A percentile compares a stretch with the other conserved stretches of the same genome.
Evolutionary conservation across 2,329 filamentous ascomycete genomes (phyloP).

Genomic region (Ophiostoma australiae): DNA sequence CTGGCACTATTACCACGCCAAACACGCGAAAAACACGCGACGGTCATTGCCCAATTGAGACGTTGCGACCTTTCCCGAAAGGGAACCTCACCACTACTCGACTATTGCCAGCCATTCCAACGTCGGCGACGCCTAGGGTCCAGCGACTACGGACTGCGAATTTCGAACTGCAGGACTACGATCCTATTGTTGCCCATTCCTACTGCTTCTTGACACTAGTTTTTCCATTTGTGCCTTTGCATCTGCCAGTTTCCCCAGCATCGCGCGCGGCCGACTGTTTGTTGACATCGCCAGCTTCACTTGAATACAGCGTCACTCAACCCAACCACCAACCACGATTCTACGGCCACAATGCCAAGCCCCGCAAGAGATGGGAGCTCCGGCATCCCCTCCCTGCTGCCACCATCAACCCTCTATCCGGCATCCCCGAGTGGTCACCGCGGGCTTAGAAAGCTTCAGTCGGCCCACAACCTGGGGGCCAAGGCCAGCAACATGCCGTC

Average conservation of each 20-base stretch:
- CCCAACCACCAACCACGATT: background rate
- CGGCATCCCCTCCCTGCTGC: slow-evolving; percentile 31
- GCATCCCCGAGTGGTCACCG: slow-evolving; percentile 61
- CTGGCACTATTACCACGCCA: background rate
- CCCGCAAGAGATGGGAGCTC: slow-evolving; percentile 32
- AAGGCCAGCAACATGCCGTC: slow-evolving; percentile 48
- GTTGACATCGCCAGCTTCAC: background rate
- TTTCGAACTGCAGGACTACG: background rate
- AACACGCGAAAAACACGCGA: slow-evolving; percentile 23
- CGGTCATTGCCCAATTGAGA: slow-evolving; percentile 9
- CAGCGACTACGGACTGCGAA: background rate
- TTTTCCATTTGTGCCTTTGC: background rate
- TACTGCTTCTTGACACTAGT: background rate
- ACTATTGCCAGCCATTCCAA: background rate
- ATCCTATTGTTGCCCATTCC: slow-evolving; percentile 1
- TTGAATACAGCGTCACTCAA: background rate
- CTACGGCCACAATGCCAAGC: slow-evolving; percentile 32
- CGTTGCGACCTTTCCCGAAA: background rate
- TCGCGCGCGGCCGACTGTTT: background rate
- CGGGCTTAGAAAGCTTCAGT: slow-evolving; percentile 67
- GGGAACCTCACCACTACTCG: background rate
- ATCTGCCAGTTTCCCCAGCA: background rate
- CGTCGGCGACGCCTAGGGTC: background rate
- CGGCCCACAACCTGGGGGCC: slow-evolving; percentile 63
- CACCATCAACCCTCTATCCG: slow-evolving; percentile 42